Base-by-base conservation (phyloP, 2,329 filamentous ascomycete species). In the Fusarium multiceps region DNA sequence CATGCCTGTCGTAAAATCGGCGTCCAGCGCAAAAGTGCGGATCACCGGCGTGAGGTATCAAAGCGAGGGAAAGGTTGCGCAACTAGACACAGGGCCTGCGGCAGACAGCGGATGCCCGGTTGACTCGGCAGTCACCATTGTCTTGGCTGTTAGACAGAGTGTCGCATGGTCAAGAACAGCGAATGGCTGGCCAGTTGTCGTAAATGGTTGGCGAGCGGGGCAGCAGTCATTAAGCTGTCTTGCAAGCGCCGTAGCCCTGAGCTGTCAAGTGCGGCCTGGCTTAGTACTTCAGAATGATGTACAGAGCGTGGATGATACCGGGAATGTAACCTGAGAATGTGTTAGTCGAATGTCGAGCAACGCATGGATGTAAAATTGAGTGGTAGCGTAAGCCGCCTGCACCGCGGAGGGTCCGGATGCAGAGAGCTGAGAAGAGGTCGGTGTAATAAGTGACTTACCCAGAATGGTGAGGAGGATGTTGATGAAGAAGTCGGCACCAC, bases 201-300 rank as follows among this genome's bases (percentile, higher is more conserved):
- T 63, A 37, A 43, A 25, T 42, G 53, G 50, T 59, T 66, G 55
- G 43, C 48, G 50, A 69, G 68, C 57, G 68, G 68, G 68, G 60
- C 62, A 49, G 37, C 34, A 59, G 40, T 54, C 62, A 55, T 63
- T 59, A 46, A 57, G 68, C 30, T 28, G 41, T 54, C 49, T 54
- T 53, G 55, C 60, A 58, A 43, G 60, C 56, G 64, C 60, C 55
- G 60, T 58, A 41, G 46, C 61, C 65, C 58, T 55, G 50, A 61
- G 54, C 47, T 48, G 59, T 41, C 46, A 63, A 51, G 64, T 61
- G 58, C 47, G 55, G 57, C 55, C 48, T 60, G 50, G 59, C 66
- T 75, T 93, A 97, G 80, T 94, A 95, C 83, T 95, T 96, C 77
- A 96, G 86, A 75, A 97, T 96, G 78, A 97, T 94, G 87, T 96